Evolutionary conservation across 192 early-diverging fungal species (phyloP).

Genomic region (Backusella macrospora): DNA sequence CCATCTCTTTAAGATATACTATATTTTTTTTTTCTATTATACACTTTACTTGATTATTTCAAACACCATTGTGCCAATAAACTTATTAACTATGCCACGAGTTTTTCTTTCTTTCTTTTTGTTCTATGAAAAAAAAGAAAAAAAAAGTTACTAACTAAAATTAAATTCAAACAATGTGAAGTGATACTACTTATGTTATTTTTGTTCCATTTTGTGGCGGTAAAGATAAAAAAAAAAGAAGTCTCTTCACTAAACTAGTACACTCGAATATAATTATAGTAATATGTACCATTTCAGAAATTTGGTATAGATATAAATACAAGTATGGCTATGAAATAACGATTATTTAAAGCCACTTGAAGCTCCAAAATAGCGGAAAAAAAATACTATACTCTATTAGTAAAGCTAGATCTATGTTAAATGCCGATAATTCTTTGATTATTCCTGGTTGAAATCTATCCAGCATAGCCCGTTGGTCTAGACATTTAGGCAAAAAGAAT

Average conservation of each 20-base stretch:
- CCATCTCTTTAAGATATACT: conserved; percentile 5
- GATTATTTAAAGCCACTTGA: too few relatives aligned
- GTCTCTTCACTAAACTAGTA: not conserved
- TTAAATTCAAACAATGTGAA: not conserved
- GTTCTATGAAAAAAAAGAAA: not conserved
- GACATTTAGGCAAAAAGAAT: too few relatives aligned
- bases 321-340: too few relatives aligned
- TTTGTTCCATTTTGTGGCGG: not conserved
- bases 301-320: too few relatives aligned
- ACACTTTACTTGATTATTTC: conserved; percentile 3
- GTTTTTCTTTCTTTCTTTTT: not conserved
- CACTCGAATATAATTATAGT: too few relatives aligned
- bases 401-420: too few relatives aligned
- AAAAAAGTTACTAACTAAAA: not conserved
- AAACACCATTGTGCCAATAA: conserved; percentile 1
- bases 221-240: not conserved
- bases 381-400: too few relatives aligned
- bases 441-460: too few relatives aligned
- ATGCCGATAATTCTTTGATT: too few relatives aligned
- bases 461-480: too few relatives aligned
- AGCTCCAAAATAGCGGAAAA: too few relatives aligned
- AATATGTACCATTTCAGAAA: too few relatives aligned
- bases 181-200: not conserved
- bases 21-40: conserved; percentile 6
- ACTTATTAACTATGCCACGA: conserved; percentile 3